Evolutionary conservation across 2,329 filamentous ascomycete species (phyloP).

Genomic region (Nemania diffusa): DNA sequence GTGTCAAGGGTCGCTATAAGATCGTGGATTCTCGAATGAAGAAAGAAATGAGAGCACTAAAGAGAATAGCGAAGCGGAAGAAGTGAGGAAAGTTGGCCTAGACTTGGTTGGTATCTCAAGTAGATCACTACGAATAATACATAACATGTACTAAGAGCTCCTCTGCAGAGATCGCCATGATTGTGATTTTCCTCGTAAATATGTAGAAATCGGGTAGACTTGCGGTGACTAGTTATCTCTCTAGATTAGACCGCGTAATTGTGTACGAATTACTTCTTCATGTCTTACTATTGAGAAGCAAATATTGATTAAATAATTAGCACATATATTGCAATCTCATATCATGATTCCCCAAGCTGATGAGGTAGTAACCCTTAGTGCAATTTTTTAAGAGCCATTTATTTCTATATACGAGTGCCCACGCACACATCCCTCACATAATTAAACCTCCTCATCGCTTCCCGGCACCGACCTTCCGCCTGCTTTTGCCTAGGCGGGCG

Average conservation of each 20-base stretch:
- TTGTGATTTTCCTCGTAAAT: background rate
- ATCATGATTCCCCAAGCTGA: too few species aligned
- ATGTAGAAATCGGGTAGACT: background rate
- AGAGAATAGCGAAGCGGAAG: conserved; percentile 40
- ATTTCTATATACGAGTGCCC: conserved; percentile 25
- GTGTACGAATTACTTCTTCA: background rate
- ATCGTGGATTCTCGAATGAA: conserved; percentile 43
- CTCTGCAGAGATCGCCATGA: background rate
- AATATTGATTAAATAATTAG: background rate
- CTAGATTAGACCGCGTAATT: background rate
- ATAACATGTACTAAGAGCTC: background rate
- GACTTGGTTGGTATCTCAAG: background rate
- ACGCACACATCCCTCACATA: too few species aligned
- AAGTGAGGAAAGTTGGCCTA: conserved; percentile 23
- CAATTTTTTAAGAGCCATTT: conserved; percentile 24
- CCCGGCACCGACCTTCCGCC: conserved; percentile 58
- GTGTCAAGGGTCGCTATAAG: conserved; percentile 38
- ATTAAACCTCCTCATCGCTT: conserved; percentile 46
- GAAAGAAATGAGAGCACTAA: conserved; percentile 44
- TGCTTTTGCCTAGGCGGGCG: conserved; percentile 61
- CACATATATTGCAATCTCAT: too few species aligned
- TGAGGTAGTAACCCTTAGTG: too few species aligned
- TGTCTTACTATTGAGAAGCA: background rate
- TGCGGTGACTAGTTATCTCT: background rate
- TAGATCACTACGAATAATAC: conserved; percentile 7